These are phyloP conservation scores for Fraxinus baroniana DNA, from an alignment of 305 asterid species.

Conservation along the genomic window DNA sequence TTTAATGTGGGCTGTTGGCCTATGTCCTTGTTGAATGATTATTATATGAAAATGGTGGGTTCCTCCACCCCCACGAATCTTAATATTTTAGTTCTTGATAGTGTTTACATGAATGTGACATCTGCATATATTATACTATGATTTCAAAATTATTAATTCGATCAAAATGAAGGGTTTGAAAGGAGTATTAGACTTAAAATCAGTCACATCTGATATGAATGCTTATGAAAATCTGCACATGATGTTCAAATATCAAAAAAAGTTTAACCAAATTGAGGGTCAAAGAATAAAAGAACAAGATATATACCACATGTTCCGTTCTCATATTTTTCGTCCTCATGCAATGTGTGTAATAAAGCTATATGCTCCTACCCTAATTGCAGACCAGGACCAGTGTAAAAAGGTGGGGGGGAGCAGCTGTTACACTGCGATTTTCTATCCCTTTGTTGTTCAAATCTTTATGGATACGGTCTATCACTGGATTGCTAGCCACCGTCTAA, in stretches of 20 bases:
- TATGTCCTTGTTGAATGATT: conserved; percentile 32
- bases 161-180: conserved; percentile 7
- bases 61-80: conserved; percentile 10
- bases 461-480: neutral
- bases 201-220: conserved; percentile 8
- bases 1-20: conserved; percentile 23
- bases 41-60: conserved; percentile 45
- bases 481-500: neutral
- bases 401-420: neutral
- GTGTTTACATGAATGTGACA: conserved; percentile 24
- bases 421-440: neutral
- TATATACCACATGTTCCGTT: neutral
- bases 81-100: conserved; percentile 20
- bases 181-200: neutral
- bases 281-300: neutral
- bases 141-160: conserved; percentile 5
- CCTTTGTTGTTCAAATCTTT: neutral
- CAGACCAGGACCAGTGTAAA: neutral
- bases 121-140: conserved; percentile 19
- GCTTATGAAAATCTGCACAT: neutral
- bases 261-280: neutral
- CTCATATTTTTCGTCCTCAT: neutral
- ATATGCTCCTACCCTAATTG: neutral
- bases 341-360: neutral
- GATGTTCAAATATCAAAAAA: neutral